These are phyloP conservation scores for Fusarium gaditjirri DNA, from an alignment of 2,329 filamentous ascomycete species.

Conservation along the genomic window DNA sequence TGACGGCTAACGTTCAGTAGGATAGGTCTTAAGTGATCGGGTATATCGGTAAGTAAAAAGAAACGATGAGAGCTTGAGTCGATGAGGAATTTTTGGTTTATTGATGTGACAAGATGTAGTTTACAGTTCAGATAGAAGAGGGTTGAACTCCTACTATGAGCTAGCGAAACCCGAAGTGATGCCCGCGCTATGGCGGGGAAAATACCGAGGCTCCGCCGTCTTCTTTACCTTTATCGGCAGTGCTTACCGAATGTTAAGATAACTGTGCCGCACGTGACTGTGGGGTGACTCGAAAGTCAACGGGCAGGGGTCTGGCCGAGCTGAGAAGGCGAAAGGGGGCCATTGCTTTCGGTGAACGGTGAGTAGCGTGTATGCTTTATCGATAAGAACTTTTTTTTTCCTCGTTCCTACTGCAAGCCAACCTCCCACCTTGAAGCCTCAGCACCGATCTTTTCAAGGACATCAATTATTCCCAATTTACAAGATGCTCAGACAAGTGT, in stretches of 20 bases:
- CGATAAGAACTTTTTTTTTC: constrained; percentile 51
- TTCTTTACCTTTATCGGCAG: constrained; percentile 21
- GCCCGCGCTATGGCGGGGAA: constrained; percentile 40
- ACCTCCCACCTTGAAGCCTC: constrained; percentile 18
- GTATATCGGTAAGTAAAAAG: neutral
- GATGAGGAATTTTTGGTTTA: constrained; percentile 1
- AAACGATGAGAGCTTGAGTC: neutral
- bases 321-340: neutral
- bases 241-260: constrained; percentile 20
- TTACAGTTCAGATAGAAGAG: constrained; percentile 34
- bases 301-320: constrained; percentile 14
- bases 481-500: constrained; percentile 63
- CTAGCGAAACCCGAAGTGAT: constrained; percentile 26
- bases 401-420: constrained; percentile 19
- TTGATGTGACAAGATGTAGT: neutral
- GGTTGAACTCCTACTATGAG: constrained; percentile 13
- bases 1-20: constrained; percentile 54
- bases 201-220: constrained; percentile 45
- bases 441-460: constrained; percentile 21
- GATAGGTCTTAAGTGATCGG: constrained; percentile 11
- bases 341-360: constrained; percentile 19
- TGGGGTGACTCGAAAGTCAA: constrained; percentile 34
- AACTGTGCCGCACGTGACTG: constrained; percentile 49
- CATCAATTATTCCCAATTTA: constrained; percentile 18
- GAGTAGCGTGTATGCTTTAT: constrained; percentile 40